phyloP scores from a whole-genome alignment of 371 early-diverging fungal genomes.

The Mortierella sp. region DNA sequence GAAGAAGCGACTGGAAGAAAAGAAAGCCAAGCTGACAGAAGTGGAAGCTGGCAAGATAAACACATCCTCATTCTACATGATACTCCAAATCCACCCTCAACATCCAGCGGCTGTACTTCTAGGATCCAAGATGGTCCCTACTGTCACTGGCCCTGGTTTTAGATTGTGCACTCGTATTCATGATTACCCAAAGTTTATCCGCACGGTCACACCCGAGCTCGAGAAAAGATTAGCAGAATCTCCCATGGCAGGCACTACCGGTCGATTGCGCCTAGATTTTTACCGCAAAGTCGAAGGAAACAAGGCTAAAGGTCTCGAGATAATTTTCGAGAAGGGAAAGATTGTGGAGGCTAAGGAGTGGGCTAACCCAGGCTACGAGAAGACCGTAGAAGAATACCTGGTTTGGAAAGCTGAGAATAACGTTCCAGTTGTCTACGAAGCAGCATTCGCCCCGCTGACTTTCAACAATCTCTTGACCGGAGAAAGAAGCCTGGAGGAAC shows the following conservation, averaged over 20 bases:
- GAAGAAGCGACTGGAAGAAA: slow-evolving; percentile 17
- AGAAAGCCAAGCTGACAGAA: slow-evolving; percentile 1
- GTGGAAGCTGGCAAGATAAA: slow-evolving; percentile 8
- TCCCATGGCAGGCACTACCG: slow-evolving; percentile 20
- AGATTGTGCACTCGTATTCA: slow-evolving; percentile 22
- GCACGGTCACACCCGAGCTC: slow-evolving; percentile 23
- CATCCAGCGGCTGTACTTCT: slow-evolving; percentile 20
- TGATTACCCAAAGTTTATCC: slow-evolving; percentile 29
- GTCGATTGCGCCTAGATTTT: slow-evolving; percentile 26
- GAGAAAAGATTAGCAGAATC: slow-evolving; percentile 32
- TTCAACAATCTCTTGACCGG: slow-evolving; percentile 27
- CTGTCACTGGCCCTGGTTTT: slow-evolving; percentile 4
- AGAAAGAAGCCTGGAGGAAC: slow-evolving; percentile 24
- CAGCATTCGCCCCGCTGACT: slow-evolving; percentile 24
- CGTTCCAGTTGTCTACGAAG: slow-evolving; percentile 9
- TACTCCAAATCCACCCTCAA: slow-evolving; percentile 11
- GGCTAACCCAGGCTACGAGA: slow-evolving; percentile 14
- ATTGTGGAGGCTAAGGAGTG: slow-evolving; percentile 15
- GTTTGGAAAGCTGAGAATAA: slow-evolving; percentile 27
- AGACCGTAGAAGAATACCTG: slow-evolving; percentile 10
- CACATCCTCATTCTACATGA: neutral
- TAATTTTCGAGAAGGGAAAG: slow-evolving; percentile 27
- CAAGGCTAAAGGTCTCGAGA: slow-evolving; percentile 27
- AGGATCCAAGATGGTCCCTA: slow-evolving; percentile 3
- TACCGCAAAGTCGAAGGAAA: slow-evolving; percentile 24